Base-by-base conservation (phyloP, 2,329 filamentous ascomycete species). In the Verticillium isaacii region DNA sequence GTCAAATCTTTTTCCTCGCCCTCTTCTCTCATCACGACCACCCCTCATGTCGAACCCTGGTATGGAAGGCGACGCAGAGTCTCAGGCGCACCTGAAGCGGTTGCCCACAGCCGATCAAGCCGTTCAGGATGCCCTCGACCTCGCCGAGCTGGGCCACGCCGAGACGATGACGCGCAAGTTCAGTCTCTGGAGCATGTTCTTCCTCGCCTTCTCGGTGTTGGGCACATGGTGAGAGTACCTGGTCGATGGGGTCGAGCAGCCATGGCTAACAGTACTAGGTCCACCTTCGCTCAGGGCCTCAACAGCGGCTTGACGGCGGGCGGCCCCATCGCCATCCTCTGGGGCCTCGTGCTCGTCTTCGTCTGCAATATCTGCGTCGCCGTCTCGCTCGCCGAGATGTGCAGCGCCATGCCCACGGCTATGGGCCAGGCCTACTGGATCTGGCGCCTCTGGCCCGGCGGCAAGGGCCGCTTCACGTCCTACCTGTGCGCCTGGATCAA, bases 161-260 rank as follows among this genome's bases (percentile, higher is more conserved):
- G 73, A 79, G 69, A 67, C 67, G 17, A 72, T 79, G 50, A 66
- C 70, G 3, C 75, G 77, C 63, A 79, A 85, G 66, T 86, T 86
- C 68, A 77, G 76, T 68, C 70, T 80, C 9, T 80, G 78, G 79
- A 85, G 82, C 70, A 70, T 83, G 1, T 74, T 74, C 17, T 73
- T 74, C 2, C 68, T 83, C 7, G 77, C 78, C 55, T 68, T 82
- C 11, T 81, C 78, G 55, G 69, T 83, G 54, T 81, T 82, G 78
- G 80, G 75, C 39, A 82, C 80, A 9, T 83, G 80, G 80, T 80
- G 83, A 61, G 80, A 79, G 6, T 23, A 25, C 23, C n/a, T 23
- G 17, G 15, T 45, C 39, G n/a, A 17, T 19, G 5, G 39, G 4
- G 14, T 11, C 1, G 3, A 9, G n/a, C 39, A 45, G n/a, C 29